A percentile compares a stretch with the other conserved stretches of the same genome.
phyloP scores from a whole-genome alignment of 2,329 filamentous ascomycete species.

The Thermomyces lanuginosus region DNA sequence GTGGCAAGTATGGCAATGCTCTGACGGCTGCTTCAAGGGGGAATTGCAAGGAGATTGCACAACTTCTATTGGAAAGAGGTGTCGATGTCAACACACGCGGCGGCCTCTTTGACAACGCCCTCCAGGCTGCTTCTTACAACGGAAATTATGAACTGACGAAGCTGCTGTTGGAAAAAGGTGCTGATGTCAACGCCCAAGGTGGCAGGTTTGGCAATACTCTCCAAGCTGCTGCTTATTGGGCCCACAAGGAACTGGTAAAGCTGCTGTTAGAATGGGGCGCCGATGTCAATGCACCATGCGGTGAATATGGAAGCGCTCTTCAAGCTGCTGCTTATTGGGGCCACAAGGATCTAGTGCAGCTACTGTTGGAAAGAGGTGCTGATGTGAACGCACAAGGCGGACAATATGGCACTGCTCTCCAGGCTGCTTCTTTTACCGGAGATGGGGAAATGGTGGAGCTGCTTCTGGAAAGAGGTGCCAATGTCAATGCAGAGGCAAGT shows the following conservation, averaged over 20 bases:
- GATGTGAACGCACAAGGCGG: conserved; percentile 1
- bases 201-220: conserved; percentile 1
- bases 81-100: neutral
- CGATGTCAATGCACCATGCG: conserved; percentile 9
- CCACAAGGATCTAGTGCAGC: neutral
- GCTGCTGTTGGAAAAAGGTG: conserved; percentile 4
- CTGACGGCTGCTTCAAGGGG: no score
- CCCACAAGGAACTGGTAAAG: neutral
- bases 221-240: neutral
- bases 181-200: conserved; percentile 3
- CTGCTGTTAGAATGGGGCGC: conserved; percentile 3
- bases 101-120: no score
- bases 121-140: neutral
- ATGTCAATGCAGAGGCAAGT: conserved; percentile 2
- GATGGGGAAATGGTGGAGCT: conserved; percentile 1
- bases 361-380: neutral
- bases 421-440: neutral
- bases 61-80: neutral
- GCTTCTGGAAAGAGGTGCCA: conserved; percentile 4
- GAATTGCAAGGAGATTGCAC: no score
- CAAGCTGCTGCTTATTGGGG: conserved; percentile 1
- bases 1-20: neutral
- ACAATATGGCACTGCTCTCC: neutral
- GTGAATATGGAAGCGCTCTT: conserved; percentile 1
- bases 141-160: neutral